A percentile compares a stretch with the other conserved stretches of the same genome.
These are phyloP conservation scores for Sporisorium graminicola DNA, from an alignment of 1,284 basidiomycete genomes.

Conservation along the genomic window DNA sequence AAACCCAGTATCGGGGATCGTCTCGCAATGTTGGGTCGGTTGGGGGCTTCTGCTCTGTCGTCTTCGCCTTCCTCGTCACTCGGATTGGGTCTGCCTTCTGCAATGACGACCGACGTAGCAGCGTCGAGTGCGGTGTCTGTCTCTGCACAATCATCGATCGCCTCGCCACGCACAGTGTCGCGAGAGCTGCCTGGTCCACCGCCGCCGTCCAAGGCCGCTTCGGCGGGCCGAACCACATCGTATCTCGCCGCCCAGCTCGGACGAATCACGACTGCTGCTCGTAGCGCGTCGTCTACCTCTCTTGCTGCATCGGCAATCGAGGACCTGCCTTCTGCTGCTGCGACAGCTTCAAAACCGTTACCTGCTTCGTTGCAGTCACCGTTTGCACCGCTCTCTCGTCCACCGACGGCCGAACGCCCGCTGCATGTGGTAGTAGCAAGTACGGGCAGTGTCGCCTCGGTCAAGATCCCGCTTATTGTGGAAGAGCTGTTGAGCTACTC, in stretches of 20 bases:
- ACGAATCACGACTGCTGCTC: neutral
- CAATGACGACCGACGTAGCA: neutral
- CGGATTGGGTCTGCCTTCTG: conserved; percentile 15
- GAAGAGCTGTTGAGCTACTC: conserved; percentile 78
- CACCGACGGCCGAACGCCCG: conserved; percentile 50
- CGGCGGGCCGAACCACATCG: conserved; percentile 12
- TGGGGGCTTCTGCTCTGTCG: conserved; percentile 21
- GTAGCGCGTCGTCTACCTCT: conserved; percentile 1
- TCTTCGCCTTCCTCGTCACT: conserved; percentile 18
- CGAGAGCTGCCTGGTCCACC: conserved; percentile 35
- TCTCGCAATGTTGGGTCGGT: conserved; percentile 74
- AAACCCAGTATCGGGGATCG: conserved; percentile 21
- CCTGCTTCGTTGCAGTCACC: conserved; percentile 61
- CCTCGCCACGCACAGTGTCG: conserved; percentile 15
- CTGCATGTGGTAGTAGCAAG: conserved; percentile 83
- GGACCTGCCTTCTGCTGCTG: neutral
- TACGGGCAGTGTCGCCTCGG: conserved; percentile 92
- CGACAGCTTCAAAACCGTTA: conserved; percentile 3
- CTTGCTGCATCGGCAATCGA: neutral
- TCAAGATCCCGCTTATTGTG: conserved; percentile 92
- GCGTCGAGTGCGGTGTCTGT: neutral
- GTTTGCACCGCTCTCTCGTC: conserved; percentile 44
- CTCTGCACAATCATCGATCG: neutral
- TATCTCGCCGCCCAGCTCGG: conserved; percentile 13
- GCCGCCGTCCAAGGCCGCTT: conserved; percentile 23